Evolutionary conservation across 2,329 filamentous ascomycete species (phyloP).

Genomic region (Catunica adiposa): DNA sequence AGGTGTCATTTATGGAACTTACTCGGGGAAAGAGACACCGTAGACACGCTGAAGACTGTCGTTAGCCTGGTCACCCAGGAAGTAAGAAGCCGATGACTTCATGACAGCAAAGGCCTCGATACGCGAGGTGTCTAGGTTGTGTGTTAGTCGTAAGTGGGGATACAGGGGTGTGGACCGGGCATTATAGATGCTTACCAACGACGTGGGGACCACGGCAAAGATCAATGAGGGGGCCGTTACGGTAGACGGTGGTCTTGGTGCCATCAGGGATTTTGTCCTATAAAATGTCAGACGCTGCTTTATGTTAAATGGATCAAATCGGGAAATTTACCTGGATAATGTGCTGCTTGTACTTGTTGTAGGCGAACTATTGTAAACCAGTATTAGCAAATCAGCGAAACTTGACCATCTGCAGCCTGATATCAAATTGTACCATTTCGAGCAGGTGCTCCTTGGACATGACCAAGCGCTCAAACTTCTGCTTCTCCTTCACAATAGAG

Average conservation of each 20-base stretch:
- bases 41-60: constrained; percentile 94
- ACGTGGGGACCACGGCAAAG: constrained; percentile 91
- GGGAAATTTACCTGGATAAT: constrained; percentile 47
- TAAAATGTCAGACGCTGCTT: background rate
- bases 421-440: constrained; percentile 41
- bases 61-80: constrained; percentile 64
- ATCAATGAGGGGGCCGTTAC: constrained; percentile 86
- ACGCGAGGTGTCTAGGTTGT: constrained; percentile 53
- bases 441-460: constrained; percentile 81
- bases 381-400: constrained; percentile 6
- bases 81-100: constrained; percentile 67
- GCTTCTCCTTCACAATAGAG: constrained; percentile 89
- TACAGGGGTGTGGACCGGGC: background rate
- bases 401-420: background rate
- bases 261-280: constrained; percentile 75
- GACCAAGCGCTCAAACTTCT: constrained; percentile 77
- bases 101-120: constrained; percentile 92
- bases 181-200: constrained; percentile 29
- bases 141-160: background rate
- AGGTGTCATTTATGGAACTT: background rate
- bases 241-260: constrained; percentile 66
- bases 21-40: constrained; percentile 61
- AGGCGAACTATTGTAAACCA: constrained; percentile 46
- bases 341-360: constrained; percentile 97
- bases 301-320: background rate